Evolutionary conservation across 2,329 filamentous ascomycete species (phyloP).

Genomic region (Rutstroemia sp.): DNA sequence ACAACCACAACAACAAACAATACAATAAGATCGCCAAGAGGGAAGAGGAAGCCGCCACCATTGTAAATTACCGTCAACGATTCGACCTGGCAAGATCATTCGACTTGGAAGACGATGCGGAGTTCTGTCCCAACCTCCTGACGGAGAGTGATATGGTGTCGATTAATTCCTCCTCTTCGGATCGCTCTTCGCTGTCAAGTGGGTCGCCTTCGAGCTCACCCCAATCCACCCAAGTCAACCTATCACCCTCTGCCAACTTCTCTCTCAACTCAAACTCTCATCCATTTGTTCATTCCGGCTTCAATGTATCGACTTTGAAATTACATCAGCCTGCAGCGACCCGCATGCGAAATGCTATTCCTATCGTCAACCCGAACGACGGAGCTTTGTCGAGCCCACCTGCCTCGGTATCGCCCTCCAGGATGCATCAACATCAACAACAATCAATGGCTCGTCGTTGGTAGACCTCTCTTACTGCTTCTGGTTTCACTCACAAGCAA

Average conservation of each 20-base stretch:
- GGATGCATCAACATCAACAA: conserved; percentile 40
- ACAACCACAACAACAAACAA: conserved; percentile 67
- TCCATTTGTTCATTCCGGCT: conserved; percentile 54
- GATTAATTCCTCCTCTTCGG: conserved; percentile 81
- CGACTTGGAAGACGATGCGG: conserved; percentile 90
- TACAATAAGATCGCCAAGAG: conserved; percentile 72
- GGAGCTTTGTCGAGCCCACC: conserved; percentile 83
- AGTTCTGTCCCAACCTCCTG: conserved; percentile 88
- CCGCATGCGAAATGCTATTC: conserved; percentile 91
- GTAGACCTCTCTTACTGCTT: conserved; percentile 20
- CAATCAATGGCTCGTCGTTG: conserved; percentile 21
- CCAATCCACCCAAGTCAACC: conserved; percentile 63
- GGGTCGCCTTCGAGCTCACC: conserved; percentile 90
- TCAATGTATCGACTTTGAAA: conserved; percentile 64
- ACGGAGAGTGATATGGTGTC: conserved; percentile 80
- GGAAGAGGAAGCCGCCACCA: conserved; percentile 76
- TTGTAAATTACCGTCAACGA: conserved; percentile 73
- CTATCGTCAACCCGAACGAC: conserved; percentile 93
- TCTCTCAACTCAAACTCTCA: conserved; percentile 63
- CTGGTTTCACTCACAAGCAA: conserved; percentile 18
- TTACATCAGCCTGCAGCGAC: conserved; percentile 86
- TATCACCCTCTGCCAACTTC: conserved; percentile 65
- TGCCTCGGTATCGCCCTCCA: conserved; percentile 56
- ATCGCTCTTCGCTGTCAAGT: conserved; percentile 90
- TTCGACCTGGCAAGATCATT: conserved; percentile 92